These are phyloP conservation scores for Eucalyptus pauciflora DNA, from an alignment of 345 rosid genomes.

Conservation along the genomic window DNA sequence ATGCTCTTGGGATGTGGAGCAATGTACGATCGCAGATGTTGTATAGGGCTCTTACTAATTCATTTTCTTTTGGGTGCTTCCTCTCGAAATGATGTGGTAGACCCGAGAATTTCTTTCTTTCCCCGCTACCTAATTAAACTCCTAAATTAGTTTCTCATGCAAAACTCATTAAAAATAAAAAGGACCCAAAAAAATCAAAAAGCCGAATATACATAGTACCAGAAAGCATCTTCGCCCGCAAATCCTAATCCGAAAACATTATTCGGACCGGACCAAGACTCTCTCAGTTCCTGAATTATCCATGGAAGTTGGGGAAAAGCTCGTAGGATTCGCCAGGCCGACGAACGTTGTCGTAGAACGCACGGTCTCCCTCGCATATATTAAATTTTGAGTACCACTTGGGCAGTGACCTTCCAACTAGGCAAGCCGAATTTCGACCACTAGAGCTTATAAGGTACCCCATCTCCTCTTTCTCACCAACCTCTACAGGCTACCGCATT, in stretches of 20 bases:
- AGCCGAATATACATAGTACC: not conserved
- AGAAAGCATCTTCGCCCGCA: not conserved
- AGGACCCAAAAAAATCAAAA: not conserved
- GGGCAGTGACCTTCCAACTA: not conserved
- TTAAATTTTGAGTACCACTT: not conserved
- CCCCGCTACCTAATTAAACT: not conserved
- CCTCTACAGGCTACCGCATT: not conserved
- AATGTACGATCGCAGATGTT: fast-evolving
- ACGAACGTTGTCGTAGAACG: not conserved
- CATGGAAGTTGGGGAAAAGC: not conserved
- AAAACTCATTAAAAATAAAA: not conserved
- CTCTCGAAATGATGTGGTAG: not conserved
- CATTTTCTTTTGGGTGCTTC: not conserved
- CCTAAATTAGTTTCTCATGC: not conserved
- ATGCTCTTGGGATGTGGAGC: not conserved
- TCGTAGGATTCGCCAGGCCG: not conserved
- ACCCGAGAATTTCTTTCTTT: not conserved
- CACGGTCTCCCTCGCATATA: not conserved
- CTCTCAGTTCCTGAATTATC: not conserved
- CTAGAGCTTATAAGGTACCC: not conserved
- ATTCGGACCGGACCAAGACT: not conserved
- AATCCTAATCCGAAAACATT: not conserved
- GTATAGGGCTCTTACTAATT: not conserved
- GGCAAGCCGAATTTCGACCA: not conserved
- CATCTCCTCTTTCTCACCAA: not conserved